Percentiles rank a stretch among this genome's conserved stretches.
Conservation (phyloP, 2,329 filamentous ascomycete genomes). For the Pseudopyricularia cyperi region DNA sequence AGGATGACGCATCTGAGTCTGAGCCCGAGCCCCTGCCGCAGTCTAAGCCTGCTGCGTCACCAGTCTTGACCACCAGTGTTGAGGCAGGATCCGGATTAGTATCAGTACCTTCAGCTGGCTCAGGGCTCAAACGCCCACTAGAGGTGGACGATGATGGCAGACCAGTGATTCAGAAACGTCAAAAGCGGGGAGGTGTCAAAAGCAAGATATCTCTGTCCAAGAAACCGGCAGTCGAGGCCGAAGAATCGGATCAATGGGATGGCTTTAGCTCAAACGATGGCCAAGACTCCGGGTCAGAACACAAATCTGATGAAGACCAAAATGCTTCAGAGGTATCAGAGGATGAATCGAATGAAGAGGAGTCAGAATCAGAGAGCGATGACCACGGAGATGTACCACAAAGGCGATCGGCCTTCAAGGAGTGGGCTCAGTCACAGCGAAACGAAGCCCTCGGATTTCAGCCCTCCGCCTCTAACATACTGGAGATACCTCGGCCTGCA, state of each 20-base stretch:
- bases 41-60: neutral
- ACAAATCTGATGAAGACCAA: conserved; percentile 17
- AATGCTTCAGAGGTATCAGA: conserved; percentile 12
- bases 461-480: conserved; percentile 25
- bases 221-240: conserved; percentile 23
- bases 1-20: neutral
- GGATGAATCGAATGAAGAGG: conserved; percentile 10
- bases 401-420: conserved; percentile 63
- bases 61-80: neutral
- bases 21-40: neutral
- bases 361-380: conserved; percentile 13
- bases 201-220: conserved; percentile 36
- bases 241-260: conserved; percentile 41
- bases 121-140: conserved; percentile 76
- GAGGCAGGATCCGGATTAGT: neutral
- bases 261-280: conserved; percentile 39
- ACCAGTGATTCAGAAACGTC: conserved; percentile 72
- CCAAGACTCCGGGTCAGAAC: conserved; percentile 8
- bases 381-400: conserved; percentile 17
- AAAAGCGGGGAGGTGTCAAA: conserved; percentile 52
- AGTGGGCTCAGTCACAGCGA: conserved; percentile 54
- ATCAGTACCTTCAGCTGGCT: conserved; percentile 35
- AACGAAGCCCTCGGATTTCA: conserved; percentile 66
- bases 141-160: conserved; percentile 67
- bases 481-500: conserved; percentile 40